Evolutionary conservation across 805 yeast species (phyloP).

Genomic region (Cyberlindnera lachancei): DNA sequence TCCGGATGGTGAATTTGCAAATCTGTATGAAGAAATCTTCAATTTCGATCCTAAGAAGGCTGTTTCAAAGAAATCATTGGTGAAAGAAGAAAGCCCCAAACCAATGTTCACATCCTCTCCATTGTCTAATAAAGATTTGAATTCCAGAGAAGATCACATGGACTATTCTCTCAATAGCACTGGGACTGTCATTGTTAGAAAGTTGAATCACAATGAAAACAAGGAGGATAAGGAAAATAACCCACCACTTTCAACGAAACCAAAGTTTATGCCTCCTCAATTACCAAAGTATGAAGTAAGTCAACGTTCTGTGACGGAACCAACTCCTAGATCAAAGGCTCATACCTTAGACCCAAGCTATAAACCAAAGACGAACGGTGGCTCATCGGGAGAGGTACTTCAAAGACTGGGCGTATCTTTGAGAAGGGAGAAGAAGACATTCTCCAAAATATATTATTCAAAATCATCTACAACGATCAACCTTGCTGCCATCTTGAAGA

Average conservation of each 20-base stretch:
- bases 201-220: background rate
- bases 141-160: background rate
- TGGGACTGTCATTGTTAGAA: background rate
- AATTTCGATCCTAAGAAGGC: conserved; percentile 12
- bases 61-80: background rate
- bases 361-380: conserved; percentile 11
- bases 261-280: background rate
- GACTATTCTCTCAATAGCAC: background rate
- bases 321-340: conserved; percentile 10
- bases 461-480: conserved; percentile 23
- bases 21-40: conserved; percentile 25
- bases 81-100: too few relatives aligned
- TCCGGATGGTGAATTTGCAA: conserved; percentile 23
- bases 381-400: conserved; percentile 15
- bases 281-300: background rate
- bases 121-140: background rate
- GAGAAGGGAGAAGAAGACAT: conserved; percentile 10
- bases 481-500: conserved; percentile 17
- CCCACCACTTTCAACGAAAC: background rate
- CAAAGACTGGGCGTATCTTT: conserved; percentile 18
- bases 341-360: conserved; percentile 21
- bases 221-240: background rate
- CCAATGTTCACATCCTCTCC: background rate
- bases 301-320: conserved; percentile 16
- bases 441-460: conserved; percentile 20